Evolutionary conservation across 805 yeast species (phyloP).

Genomic region (Kodamaea neixiangensis): DNA sequence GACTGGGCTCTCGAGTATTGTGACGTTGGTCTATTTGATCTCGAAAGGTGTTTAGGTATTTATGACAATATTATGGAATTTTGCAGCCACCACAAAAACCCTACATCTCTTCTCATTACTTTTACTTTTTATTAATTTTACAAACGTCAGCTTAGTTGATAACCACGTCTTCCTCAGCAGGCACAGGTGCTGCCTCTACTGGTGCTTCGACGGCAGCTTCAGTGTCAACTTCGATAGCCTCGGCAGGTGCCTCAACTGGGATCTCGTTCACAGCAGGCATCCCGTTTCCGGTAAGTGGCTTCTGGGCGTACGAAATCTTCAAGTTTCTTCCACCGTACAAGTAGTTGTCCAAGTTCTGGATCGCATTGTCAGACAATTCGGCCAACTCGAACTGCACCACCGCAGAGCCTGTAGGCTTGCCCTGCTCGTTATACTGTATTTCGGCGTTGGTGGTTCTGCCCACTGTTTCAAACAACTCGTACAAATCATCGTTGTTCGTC

Average conservation of each 20-base stretch:
- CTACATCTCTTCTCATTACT: neutral
- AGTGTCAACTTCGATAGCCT: conserved; percentile 6
- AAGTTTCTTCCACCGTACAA: conserved; percentile 82
- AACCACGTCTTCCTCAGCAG: conserved; percentile 3
- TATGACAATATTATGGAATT: too few relatives aligned
- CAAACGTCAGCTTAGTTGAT: neutral
- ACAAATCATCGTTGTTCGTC: conserved; percentile 82
- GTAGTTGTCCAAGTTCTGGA: conserved; percentile 73
- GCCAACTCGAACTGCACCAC: conserved; percentile 72
- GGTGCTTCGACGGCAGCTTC: conserved; percentile 4
- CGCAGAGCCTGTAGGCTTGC: conserved; percentile 81
- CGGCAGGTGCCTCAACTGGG: conserved; percentile 8
- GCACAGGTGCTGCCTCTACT: neutral
- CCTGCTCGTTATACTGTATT: conserved; percentile 56
- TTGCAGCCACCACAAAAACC: too few relatives aligned
- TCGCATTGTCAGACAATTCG: conserved; percentile 72
- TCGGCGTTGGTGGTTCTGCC: conserved; percentile 79
- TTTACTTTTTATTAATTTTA: conserved; percentile 1
- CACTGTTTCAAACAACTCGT: conserved; percentile 81
- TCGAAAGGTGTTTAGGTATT: conserved; percentile 5
- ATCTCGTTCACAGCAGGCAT: neutral
- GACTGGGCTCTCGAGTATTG: conserved; percentile 33
- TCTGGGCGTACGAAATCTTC: conserved; percentile 64
- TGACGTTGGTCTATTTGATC: conserved; percentile 25
- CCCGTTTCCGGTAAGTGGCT: conserved; percentile 7